These are phyloP conservation scores for Chaetomiaceae sp. DNA, from an alignment of 2,329 filamentous ascomycete genomes.

Conservation along the genomic window DNA sequence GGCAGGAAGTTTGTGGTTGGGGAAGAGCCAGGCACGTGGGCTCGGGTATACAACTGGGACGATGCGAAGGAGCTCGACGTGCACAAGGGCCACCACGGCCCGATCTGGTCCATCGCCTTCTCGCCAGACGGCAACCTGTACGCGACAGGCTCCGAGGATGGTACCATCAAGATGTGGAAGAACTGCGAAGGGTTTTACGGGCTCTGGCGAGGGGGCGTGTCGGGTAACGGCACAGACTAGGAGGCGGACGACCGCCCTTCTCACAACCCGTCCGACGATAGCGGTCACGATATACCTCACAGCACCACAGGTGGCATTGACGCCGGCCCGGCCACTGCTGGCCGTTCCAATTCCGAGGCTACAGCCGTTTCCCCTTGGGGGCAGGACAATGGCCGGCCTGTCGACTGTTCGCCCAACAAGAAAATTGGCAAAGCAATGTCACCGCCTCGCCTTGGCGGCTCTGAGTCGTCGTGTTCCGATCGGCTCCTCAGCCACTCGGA, in stretches of 20 bases:
- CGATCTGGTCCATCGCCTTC: slow-evolving; percentile 93
- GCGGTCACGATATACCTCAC: slow-evolving; percentile 2
- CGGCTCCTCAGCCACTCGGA: not conserved
- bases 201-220: slow-evolving; percentile 53
- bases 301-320: not conserved
- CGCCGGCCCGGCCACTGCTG: not conserved
- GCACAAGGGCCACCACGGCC: slow-evolving; percentile 94
- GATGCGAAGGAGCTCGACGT: slow-evolving; percentile 80
- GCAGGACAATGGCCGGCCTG: slow-evolving; percentile 6
- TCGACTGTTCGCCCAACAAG: slow-evolving; percentile 11
- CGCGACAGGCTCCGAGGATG: slow-evolving; percentile 93
- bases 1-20: slow-evolving; percentile 84
- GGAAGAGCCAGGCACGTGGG: slow-evolving; percentile 90
- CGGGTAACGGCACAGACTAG: slow-evolving; percentile 36
- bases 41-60: slow-evolving; percentile 88
- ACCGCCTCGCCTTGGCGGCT: not conserved
- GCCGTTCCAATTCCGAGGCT: slow-evolving; percentile 5
- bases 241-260: slow-evolving; percentile 22
- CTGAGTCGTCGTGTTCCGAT: slow-evolving; percentile 8
- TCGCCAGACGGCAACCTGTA: slow-evolving; percentile 95
- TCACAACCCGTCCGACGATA: slow-evolving; percentile 19
- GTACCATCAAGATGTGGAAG: slow-evolving; percentile 91
- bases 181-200: slow-evolving; percentile 63
- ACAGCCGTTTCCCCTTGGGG: not conserved
- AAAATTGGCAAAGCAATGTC: slow-evolving; percentile 1